A percentile compares a stretch with the other conserved stretches of the same genome.
These are phyloP conservation scores for Skeletonema menzelii DNA, from an alignment of 108 stramenopile species.

Conservation along the genomic window DNA sequence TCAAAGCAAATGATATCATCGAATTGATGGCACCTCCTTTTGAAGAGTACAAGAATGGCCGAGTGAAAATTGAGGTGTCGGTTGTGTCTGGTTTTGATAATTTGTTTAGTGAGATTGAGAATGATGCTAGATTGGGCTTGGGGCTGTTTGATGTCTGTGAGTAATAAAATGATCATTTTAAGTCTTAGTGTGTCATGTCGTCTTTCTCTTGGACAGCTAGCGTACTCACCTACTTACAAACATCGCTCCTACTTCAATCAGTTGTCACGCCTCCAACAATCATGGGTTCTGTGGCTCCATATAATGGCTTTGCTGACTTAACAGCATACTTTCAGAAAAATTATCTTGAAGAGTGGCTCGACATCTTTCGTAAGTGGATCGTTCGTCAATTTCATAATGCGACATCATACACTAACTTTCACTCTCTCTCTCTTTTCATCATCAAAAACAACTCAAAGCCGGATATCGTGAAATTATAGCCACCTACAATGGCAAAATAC, in stretches of 20 bases:
- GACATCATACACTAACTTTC: background rate
- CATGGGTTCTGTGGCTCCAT: slow-evolving; percentile 22
- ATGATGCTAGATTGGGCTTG: slow-evolving; percentile 18
- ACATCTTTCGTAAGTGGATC: slow-evolving; percentile 11
- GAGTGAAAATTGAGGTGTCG: background rate
- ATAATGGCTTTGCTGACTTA: slow-evolving; percentile 28
- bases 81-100: slow-evolving; percentile 1
- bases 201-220: background rate
- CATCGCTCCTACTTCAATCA: background rate
- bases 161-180: too few species aligned
- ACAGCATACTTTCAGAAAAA: slow-evolving; percentile 13
- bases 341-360: slow-evolving; percentile 20
- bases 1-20: background rate
- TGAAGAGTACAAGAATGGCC: background rate
- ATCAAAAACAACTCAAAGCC: background rate
- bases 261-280: slow-evolving; percentile 25
- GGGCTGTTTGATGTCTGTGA: slow-evolving; percentile 26
- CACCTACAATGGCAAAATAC: slow-evolving; percentile 16
- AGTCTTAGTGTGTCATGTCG: background rate
- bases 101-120: slow-evolving; percentile 9
- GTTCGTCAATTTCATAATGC: background rate
- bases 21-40: background rate
- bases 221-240: background rate
- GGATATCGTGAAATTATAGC: slow-evolving; percentile 28
- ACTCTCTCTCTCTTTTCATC: background rate